Evolutionary conservation across 2,329 filamentous ascomycete genomes (phyloP).

Genomic region (Orbilia javanica): DNA sequence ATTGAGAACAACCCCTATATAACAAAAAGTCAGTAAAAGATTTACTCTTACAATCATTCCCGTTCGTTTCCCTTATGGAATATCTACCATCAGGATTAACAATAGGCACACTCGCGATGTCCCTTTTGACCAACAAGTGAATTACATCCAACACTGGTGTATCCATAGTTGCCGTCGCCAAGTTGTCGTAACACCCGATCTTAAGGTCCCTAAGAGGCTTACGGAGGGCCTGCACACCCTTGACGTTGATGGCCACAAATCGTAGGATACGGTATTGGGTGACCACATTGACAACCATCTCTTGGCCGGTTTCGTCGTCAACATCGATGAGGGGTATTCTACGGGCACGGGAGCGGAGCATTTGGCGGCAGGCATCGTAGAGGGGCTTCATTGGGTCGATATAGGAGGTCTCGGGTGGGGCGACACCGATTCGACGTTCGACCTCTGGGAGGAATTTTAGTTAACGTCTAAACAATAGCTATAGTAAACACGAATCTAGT

Average conservation of each 20-base stretch:
- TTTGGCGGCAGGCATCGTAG: constrained; percentile 93
- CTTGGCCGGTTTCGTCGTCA: constrained; percentile 91
- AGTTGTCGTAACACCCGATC: constrained; percentile 83
- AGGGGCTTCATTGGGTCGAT: constrained; percentile 90
- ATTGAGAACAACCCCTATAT: constrained; percentile 79
- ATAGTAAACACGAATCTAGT: not conserved
- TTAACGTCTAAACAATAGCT: not conserved
- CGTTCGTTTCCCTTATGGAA: not conserved
- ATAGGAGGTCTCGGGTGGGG: constrained; percentile 93
- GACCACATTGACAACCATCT: constrained; percentile 95
- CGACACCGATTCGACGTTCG: constrained; percentile 90
- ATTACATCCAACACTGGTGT: constrained; percentile 95
- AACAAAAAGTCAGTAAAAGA: not conserved
- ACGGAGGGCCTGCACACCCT: constrained; percentile 86
- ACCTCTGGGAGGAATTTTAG: constrained; percentile 74
- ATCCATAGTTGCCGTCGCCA: constrained; percentile 87
- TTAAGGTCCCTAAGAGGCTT: constrained; percentile 87
- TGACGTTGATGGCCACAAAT: constrained; percentile 95
- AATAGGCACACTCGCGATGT: constrained; percentile 95
- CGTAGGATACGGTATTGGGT: constrained; percentile 99
- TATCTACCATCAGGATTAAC: constrained; percentile 76
- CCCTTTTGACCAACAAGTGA: constrained; percentile 89
- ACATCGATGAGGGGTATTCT: constrained; percentile 93
- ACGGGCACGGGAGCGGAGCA: constrained; percentile 92
- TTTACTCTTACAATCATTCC: not conserved